These are phyloP conservation scores for Berberis thunbergii DNA, from an alignment of 164 flowering plant species.

Conservation along the genomic window DNA sequence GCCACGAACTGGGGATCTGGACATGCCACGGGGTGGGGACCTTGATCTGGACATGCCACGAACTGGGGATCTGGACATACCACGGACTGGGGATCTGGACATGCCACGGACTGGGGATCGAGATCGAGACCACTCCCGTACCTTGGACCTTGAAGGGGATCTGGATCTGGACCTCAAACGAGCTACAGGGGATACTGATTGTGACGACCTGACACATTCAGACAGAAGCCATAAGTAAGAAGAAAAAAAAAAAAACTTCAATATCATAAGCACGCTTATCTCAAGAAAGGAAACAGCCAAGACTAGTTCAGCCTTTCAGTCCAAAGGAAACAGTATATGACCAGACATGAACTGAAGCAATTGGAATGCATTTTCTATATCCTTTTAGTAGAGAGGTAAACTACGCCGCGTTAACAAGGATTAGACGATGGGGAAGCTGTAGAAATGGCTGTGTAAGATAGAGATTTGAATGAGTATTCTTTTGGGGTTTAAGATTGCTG, in stretches of 20 bases:
- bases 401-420: no score
- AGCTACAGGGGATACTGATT: constrained; percentile 61
- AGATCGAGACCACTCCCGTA: constrained; percentile 31
- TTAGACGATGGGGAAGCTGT: no score
- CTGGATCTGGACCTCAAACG: constrained; percentile 39
- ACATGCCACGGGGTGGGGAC: constrained; percentile 18
- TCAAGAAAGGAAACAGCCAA: not conserved
- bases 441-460: no score
- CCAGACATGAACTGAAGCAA: no score
- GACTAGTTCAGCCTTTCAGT: not conserved
- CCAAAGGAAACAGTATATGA: no score
- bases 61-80: no score
- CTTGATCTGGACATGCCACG: constrained; percentile 28
- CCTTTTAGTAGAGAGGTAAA: no score
- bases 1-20: constrained; percentile 39
- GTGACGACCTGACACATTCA: constrained; percentile 31
- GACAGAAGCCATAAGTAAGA: not conserved
- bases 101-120: constrained; percentile 21
- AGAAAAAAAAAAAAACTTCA: not conserved
- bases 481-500: no score
- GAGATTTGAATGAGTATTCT: no score
- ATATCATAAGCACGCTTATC: not conserved
- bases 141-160: constrained; percentile 25
- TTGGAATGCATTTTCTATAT: no score
- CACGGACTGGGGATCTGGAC: constrained; percentile 39